phyloP scores from a whole-genome alignment of 225 moss, liverwort and hornwort genomes.

The Antitrichia curtipendula region DNA sequence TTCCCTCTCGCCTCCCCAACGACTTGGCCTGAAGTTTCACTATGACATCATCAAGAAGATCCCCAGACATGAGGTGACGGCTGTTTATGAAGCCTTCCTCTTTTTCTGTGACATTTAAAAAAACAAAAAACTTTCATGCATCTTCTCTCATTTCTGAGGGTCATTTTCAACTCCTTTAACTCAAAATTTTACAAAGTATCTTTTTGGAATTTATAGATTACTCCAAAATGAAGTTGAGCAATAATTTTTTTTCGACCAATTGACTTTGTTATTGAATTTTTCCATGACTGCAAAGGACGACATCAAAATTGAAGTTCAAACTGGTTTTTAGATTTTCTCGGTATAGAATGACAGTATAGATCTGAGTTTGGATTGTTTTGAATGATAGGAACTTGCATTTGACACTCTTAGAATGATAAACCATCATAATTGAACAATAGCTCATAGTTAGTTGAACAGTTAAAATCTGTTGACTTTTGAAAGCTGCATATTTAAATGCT shows the following conservation, averaged over 20 bases:
- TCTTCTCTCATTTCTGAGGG: not conserved
- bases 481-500: not conserved
- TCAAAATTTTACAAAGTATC: not conserved
- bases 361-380: not conserved
- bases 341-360: not conserved
- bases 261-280: not conserved
- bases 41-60: conserved; percentile 76
- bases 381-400: not conserved
- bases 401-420: not conserved
- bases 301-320: not conserved
- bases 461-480: not conserved
- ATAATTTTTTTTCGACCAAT: not conserved
- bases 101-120: not conserved
- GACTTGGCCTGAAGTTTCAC: conserved; percentile 62
- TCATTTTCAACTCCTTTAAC: not conserved
- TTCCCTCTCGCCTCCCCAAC: conserved; percentile 55
- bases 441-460: not conserved
- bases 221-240: not conserved
- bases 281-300: not conserved
- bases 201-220: not conserved
- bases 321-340: not conserved
- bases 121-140: not conserved
- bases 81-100: not conserved
- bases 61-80: conserved; percentile 75
- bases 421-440: not conserved